Conservation (phyloP, 2,329 filamentous ascomycete genomes). For the Pseudogymnoascus sp. region DNA sequence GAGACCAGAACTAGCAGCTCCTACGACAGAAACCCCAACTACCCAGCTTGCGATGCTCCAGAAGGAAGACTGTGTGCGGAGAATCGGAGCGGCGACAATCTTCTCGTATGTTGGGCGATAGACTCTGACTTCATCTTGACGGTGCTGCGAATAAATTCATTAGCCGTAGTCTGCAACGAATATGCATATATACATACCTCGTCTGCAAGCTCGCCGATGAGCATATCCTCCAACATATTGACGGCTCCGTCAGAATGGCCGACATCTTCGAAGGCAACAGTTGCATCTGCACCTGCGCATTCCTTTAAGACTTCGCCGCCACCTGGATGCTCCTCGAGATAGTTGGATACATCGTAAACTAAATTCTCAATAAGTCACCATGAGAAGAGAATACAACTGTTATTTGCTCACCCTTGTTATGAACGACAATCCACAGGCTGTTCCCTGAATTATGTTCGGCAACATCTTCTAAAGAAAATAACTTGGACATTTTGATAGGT, state of each 20-base stretch:
- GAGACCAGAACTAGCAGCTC: neutral
- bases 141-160: neutral
- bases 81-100: neutral
- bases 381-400: neutral
- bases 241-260: slow-evolving; percentile 71
- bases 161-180: slow-evolving; percentile 9
- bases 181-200: slow-evolving; percentile 33
- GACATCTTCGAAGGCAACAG: slow-evolving; percentile 73
- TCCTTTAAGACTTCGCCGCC: slow-evolving; percentile 72
- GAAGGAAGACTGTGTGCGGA: neutral
- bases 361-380: neutral
- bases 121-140: slow-evolving; percentile 5
- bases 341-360: slow-evolving; percentile 53
- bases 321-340: slow-evolving; percentile 55
- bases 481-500: slow-evolving; percentile 12
- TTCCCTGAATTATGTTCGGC: slow-evolving; percentile 39
- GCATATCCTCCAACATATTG: slow-evolving; percentile 51
- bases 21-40: neutral
- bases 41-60: neutral
- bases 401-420: slow-evolving; percentile 40
- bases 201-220: slow-evolving; percentile 49
- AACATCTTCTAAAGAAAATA: slow-evolving; percentile 33
- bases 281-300: slow-evolving; percentile 68
- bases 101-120: slow-evolving; percentile 11
- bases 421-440: slow-evolving; percentile 47